phyloP scores from a whole-genome alignment of 176 grass and related monocot genomes.

The Ensete glaucum region DNA sequence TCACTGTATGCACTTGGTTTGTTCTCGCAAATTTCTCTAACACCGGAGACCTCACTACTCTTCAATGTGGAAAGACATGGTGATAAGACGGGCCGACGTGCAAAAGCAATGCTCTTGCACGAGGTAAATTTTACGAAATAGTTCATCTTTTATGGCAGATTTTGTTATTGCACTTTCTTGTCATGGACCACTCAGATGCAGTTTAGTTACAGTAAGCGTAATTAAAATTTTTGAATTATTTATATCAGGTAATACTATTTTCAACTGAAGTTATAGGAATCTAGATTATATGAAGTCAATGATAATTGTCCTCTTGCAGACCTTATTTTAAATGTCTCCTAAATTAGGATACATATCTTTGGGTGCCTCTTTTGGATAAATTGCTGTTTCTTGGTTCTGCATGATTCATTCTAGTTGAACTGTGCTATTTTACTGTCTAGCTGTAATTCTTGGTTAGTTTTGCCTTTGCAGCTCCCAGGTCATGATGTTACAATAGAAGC shows the following conservation, averaged over 20 bases:
- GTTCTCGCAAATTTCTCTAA: slow-evolving; percentile 19
- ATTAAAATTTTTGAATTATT: too few species aligned
- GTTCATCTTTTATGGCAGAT: neutral
- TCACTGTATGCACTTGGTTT: slow-evolving; percentile 18
- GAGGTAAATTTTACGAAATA: slow-evolving; percentile 8
- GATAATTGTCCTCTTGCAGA: too few species aligned
- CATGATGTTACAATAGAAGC: slow-evolving; percentile 28
- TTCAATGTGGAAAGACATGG: slow-evolving; percentile 23
- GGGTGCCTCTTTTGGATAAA: neutral
- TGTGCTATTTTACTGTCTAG: neutral
- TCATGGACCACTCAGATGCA: neutral
- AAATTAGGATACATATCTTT: neutral
- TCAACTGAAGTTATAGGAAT: neutral
- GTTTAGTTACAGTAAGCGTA: too few species aligned
- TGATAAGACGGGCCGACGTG: slow-evolving; percentile 3
- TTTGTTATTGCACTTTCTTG: neutral
- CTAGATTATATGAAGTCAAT: neutral
- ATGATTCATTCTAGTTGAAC: neutral
- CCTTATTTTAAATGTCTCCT: too few species aligned
- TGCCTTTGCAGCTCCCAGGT: slow-evolving; percentile 18
- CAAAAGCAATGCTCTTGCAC: slow-evolving; percentile 29
- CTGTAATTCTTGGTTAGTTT: neutral
- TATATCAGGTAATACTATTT: too few species aligned
- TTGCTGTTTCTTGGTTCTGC: neutral
- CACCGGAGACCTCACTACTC: slow-evolving; percentile 21